phyloP scores from a whole-genome alignment of 306 rosid genomes.

The Prunus padus region DNA sequence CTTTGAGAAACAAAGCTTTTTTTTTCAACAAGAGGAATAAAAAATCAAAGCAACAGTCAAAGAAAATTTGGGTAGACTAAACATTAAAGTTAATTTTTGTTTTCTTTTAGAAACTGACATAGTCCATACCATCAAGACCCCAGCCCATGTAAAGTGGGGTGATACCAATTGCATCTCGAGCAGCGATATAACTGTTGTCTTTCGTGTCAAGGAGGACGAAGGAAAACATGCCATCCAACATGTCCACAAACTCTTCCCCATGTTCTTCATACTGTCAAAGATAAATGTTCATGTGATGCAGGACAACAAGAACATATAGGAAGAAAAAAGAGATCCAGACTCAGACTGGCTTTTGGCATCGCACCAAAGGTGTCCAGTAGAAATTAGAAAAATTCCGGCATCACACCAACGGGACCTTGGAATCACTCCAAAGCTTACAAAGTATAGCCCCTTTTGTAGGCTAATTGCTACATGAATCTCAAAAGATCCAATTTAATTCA shows the following conservation, averaged over 20 bases:
- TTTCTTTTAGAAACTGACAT: conserved; percentile 6
- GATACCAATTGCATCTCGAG: conserved; percentile 92
- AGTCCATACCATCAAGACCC: conserved; percentile 91
- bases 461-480: background rate
- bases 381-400: no score
- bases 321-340: no score
- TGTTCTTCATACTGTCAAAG: conserved; percentile 81
- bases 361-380: no score
- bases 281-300: background rate
- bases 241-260: conserved; percentile 87
- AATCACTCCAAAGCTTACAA: background rate
- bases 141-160: conserved; percentile 93
- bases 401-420: background rate
- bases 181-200: conserved; percentile 79
- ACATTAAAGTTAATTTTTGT: background rate
- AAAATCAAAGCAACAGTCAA: background rate
- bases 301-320: no score
- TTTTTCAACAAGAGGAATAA: background rate
- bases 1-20: background rate
- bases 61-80: background rate
- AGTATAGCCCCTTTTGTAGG: background rate
- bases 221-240: conserved; percentile 97
- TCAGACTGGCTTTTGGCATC: no score
- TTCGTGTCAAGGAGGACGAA: conserved; percentile 90
- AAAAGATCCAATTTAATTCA: background rate